Evolutionary conservation across 305 asterid species (phyloP), one percentile per base, ranked within the genome.

Genomic region (Plantago lanceolata): DNA sequence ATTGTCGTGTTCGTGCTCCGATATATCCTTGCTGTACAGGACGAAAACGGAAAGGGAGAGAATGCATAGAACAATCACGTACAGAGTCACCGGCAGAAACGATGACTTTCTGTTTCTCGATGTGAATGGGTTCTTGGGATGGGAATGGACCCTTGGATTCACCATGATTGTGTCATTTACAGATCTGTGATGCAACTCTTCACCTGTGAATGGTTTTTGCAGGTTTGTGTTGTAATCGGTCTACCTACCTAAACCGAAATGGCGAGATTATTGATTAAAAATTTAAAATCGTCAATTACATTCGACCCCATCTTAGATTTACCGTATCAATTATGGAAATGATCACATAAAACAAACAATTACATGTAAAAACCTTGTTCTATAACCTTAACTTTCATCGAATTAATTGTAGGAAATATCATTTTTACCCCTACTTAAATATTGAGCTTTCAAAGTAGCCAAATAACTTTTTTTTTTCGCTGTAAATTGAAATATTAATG

Each of bases 1-100:
- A 18, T 51, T 71, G 64, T 58, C 35, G 43, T 69, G 67, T 1
- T 83, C 84, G 61, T 86, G 87, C 52, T 83, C 85, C 18, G 80
- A 57, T 20, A 84, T 73, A 73, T 86, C 95, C 54, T 78, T 78
- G 80, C 78, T 81, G 73, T 82, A 87, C 12, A 83, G 63, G 62
- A 76, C 68, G 82, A 88, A 88, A 73, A 84, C 70, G 63, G 77
- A 73, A 68, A 85, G 52, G 20, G 98, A 88, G 51, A 91, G 78
- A 50, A 84, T 77, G 59, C 86, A 78, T 16, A 88, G 70, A 54
- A 85, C 74, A 72, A 81, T 73, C 28, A 83, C 78, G 73, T 82
- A 91, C 26, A 84, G 28, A 24, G 82, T 59, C 24, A 81, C 61
- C 53, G 96, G 77, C 31, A 78, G 70, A 74, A 71, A 76, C 1